Evolutionary conservation across 176 grass and related monocot genomes (phyloP).

Genomic region (Ampelocalamus luodianensis): DNA sequence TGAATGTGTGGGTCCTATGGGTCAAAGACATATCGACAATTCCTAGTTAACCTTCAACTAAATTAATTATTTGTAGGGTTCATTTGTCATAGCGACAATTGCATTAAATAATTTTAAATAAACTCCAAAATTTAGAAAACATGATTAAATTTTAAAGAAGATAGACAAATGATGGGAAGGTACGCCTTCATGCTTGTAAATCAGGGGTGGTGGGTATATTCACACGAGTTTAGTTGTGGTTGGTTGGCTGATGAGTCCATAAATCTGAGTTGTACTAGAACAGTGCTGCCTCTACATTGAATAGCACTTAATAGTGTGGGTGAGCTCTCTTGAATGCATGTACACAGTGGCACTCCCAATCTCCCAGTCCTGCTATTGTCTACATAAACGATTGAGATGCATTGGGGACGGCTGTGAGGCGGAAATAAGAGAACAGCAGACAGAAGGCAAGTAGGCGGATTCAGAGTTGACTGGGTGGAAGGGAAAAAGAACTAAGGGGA

Average conservation of each 20-base stretch:
- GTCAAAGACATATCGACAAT: no score
- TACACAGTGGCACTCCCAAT: constrained; percentile 3
- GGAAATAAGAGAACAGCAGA: constrained; percentile 22
- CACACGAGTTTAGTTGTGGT: constrained; percentile 42
- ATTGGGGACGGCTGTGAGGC: constrained; percentile 26
- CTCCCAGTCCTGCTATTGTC: constrained; percentile 19
- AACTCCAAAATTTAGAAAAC: background rate
- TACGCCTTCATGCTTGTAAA: constrained; percentile 14
- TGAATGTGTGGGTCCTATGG: no score
- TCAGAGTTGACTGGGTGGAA: constrained; percentile 38
- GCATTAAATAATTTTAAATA: no score
- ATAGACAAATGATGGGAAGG: background rate
- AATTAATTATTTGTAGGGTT: no score
- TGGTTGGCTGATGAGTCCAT: constrained; percentile 60
- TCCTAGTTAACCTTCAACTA: no score
- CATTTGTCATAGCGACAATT: no score
- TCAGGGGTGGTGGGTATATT: constrained; percentile 27
- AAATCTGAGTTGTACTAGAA: constrained; percentile 43
- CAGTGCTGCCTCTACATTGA: constrained; percentile 42
- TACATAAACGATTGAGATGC: constrained; percentile 51
- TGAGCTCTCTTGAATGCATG: constrained; percentile 42
- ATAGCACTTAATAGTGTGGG: constrained; percentile 49
- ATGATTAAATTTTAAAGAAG: background rate
- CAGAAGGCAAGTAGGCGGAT: constrained; percentile 39
- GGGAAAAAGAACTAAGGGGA: constrained; percentile 10